A percentile compares a stretch with the other conserved stretches of the same genome.
These are phyloP conservation scores for Nemania serpens DNA, from an alignment of 2,329 filamentous ascomycete species.

Conservation along the genomic window DNA sequence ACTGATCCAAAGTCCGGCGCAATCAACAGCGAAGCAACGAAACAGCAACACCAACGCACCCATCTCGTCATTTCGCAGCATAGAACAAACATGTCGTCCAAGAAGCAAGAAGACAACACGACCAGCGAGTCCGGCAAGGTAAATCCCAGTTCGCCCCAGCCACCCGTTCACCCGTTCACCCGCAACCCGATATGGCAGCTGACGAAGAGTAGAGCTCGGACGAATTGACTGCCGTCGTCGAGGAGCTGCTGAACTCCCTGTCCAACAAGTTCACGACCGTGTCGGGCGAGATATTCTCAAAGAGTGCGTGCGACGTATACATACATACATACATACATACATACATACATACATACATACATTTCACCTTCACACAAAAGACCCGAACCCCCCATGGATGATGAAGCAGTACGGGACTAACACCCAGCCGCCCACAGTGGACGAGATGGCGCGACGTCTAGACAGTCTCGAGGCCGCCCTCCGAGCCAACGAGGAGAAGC, in stretches of 20 bases:
- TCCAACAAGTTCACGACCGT: slow-evolving; percentile 85
- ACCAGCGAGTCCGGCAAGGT: slow-evolving; percentile 29
- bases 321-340: too few species aligned
- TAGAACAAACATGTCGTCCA: slow-evolving; percentile 34
- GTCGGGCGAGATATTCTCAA: slow-evolving; percentile 84
- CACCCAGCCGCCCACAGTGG: slow-evolving; percentile 64
- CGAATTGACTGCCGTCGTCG: slow-evolving; percentile 78
- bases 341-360: too few species aligned
- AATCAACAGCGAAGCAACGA: background rate
- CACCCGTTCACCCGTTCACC: background rate
- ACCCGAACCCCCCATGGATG: too few species aligned
- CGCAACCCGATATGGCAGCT: background rate
- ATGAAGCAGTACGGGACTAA: slow-evolving; percentile 11
- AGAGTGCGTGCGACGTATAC: slow-evolving; percentile 61
- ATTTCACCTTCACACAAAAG: too few species aligned
- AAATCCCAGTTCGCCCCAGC: background rate
- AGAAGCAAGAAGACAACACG: slow-evolving; percentile 31
- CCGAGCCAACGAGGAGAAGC: slow-evolving; percentile 58
- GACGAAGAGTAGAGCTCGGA: slow-evolving; percentile 45
- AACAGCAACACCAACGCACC: background rate
- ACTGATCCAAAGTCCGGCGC: background rate
- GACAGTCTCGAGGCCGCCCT: slow-evolving; percentile 82
- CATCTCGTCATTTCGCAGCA: background rate
- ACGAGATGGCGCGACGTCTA: slow-evolving; percentile 86
- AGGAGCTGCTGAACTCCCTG: slow-evolving; percentile 83